These are phyloP conservation scores for Tylopilus plumbeoviolaceoides DNA, from an alignment of 768 basidiomycete species.

Conservation along the genomic window DNA sequence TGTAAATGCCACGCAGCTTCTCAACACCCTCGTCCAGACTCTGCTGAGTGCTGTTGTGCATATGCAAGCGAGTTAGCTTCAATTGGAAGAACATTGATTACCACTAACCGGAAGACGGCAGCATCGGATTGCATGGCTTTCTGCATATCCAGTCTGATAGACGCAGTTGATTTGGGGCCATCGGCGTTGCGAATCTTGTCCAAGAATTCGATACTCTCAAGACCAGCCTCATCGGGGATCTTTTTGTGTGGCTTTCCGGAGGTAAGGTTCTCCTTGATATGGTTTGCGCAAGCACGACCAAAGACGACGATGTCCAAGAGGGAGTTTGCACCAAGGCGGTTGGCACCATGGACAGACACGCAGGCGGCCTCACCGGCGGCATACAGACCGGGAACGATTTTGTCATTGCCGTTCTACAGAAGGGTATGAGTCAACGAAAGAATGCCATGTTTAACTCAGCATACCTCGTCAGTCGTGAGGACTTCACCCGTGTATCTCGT, in stretches of 20 bases:
- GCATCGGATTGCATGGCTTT: slow-evolving; percentile 99
- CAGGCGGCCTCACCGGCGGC: slow-evolving; percentile 99
- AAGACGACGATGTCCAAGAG: slow-evolving; percentile 98
- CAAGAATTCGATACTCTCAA: slow-evolving; percentile 78
- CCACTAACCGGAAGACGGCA: slow-evolving; percentile 82
- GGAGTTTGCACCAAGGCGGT: slow-evolving; percentile 99
- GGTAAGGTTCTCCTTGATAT: slow-evolving; percentile 87
- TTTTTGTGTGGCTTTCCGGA: slow-evolving; percentile 90
- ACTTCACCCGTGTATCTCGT: slow-evolving; percentile 98
- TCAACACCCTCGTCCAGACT: slow-evolving; percentile 89
- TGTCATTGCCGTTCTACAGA: slow-evolving; percentile 74
- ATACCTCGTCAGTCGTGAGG: slow-evolving; percentile 71
- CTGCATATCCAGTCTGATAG: slow-evolving; percentile 94
- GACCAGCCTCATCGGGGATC: slow-evolving; percentile 82
- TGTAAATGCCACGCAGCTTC: slow-evolving; percentile 83
- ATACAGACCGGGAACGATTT: slow-evolving; percentile 93
- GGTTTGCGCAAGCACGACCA: slow-evolving; percentile 97
- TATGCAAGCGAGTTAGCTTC: slow-evolving; percentile 2
- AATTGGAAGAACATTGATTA: background rate
- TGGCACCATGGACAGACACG: slow-evolving; percentile 98
- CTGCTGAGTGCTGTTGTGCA: slow-evolving; percentile 63
- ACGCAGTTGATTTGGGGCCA: slow-evolving; percentile 82
- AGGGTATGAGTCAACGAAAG: background rate
- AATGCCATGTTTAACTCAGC: background rate
- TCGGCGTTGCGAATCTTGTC: slow-evolving; percentile 83